Percentiles rank a stretch among this genome's conserved stretches.
Conservation (phyloP, 129 eudicot genomes). For the Flaveria linearis region DNA sequence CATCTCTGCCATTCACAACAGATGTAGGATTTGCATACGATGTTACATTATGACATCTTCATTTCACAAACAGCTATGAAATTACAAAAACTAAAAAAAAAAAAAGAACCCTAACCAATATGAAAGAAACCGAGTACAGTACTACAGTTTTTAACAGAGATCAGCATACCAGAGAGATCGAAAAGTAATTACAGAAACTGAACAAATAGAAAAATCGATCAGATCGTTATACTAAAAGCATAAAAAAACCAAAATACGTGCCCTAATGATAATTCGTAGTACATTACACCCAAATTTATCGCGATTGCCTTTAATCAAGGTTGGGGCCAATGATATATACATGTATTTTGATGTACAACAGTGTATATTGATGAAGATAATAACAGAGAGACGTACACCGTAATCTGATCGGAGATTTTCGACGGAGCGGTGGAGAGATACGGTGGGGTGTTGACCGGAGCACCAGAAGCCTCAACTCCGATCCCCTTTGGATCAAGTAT, state of each 20-base stretch:
- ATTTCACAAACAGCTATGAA: not conserved
- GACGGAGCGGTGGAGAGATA: not conserved
- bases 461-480: constrained; percentile 14
- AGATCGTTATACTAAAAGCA: not conserved
- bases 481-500: not conserved
- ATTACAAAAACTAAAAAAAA: not conserved
- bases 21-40: too few relatives aligned
- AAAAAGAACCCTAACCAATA: constrained; percentile 25
- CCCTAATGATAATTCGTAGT: constrained; percentile 3
- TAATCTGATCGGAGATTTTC: constrained; percentile 29
- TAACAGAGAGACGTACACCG: constrained; percentile 18
- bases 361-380: not conserved
- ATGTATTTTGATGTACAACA: not conserved
- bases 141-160: not conserved
- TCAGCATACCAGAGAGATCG: not conserved
- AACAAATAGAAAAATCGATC: constrained; percentile 3
- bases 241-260: not conserved
- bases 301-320: not conserved
- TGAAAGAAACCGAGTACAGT: not conserved
- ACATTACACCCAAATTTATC: not conserved
- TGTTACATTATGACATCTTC: not conserved
- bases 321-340: too few relatives aligned
- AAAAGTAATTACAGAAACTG: not conserved
- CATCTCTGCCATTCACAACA: too few relatives aligned
- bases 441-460: not conserved